Percentiles rank a stretch among this genome's conserved stretches.
Evolutionary conservation across 306 rosid species (phyloP).

Genomic region (Rubus idaeus): DNA sequence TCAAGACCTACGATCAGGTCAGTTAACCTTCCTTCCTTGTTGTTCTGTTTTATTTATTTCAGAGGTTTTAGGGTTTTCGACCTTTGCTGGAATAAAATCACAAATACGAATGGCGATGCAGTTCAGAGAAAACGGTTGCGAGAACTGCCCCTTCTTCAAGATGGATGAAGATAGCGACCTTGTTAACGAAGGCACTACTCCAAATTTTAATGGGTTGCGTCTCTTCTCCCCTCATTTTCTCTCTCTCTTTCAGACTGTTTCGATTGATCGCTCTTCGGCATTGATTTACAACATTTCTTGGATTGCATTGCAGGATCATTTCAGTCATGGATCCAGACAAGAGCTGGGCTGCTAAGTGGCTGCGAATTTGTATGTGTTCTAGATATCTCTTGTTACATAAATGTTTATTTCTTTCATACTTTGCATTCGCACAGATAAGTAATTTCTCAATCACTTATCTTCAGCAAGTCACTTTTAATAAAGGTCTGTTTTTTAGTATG

Average conservation of each 20-base stretch:
- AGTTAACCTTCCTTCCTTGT: neutral
- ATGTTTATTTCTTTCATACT: too few species aligned
- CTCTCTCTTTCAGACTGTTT: neutral
- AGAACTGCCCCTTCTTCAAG: constrained; percentile 90
- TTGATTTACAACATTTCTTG: too few species aligned
- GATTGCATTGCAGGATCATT: constrained; percentile 45
- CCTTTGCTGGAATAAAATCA: neutral
- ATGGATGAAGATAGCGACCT: constrained; percentile 92
- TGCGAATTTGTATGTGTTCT: constrained; percentile 66
- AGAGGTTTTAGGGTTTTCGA: neutral
- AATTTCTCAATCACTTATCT: too few species aligned
- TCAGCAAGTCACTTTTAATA: too few species aligned
- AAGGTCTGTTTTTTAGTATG: too few species aligned
- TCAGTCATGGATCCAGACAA: constrained; percentile 89
- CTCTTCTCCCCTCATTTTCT: neutral
- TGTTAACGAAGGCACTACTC: constrained; percentile 85
- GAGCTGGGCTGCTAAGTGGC: constrained; percentile 97
- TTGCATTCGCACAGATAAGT: too few species aligned
- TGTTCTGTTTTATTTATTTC: neutral
- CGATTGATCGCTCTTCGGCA: neutral
- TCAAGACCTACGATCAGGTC: constrained; percentile 98
- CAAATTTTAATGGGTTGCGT: constrained; percentile 86
- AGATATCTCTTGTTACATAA: too few species aligned
- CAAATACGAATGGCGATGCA: constrained; percentile 14
- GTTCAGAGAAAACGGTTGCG: constrained; percentile 92